Base-by-base conservation (phyloP, 2,329 filamentous ascomycete genomes). In the Dactylellina leptospora region DNA sequence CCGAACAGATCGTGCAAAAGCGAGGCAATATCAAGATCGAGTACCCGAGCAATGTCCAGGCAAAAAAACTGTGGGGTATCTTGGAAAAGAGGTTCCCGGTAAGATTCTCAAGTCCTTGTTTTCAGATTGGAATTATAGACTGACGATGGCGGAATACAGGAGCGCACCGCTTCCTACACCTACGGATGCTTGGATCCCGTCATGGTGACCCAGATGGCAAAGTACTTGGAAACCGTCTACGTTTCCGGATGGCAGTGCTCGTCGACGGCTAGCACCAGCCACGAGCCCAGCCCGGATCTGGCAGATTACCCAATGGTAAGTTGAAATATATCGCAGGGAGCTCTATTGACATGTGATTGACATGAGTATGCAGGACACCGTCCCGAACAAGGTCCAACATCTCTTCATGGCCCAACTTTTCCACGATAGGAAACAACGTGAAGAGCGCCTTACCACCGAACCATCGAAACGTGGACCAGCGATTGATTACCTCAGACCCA, bases 161-260 rank as follows among this genome's bases (percentile, higher is more conserved):
- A 63, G 91, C 91, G 50, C 96, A 91, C 82, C 53, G 63, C 69
- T 28, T 73, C 69, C 8, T 96, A 89, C 83, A 99, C 95, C 66
- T 99, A 97, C 79, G 95, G 95, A 78, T 97, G 95, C 82, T 85
- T 99, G 75, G 95, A 99, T 79, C 95, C 95, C 9, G 96, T 96
- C 63, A 97, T 97, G 91, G 86, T 99, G 80, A 97, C 95, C 25
- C 95, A 99, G 81, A 99, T 99, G 95, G 93, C 93, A 77, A 96
- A 97, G 82, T 97, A 96, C 81, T 85, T 99, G 74, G 95, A 99
- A 79, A 99, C 95, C 30, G 91, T 99, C 80, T 99, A 99, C 81
- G 95, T 99, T 74, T 97, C 95, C 60, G 95, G 95, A 75, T 99
- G 95, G 95, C 95, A 99, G 82, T 96, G 91, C 75, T 97, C 93